Conservation (phyloP, 176 grass and related monocot species). For the Pontederia crassipes region DNA sequence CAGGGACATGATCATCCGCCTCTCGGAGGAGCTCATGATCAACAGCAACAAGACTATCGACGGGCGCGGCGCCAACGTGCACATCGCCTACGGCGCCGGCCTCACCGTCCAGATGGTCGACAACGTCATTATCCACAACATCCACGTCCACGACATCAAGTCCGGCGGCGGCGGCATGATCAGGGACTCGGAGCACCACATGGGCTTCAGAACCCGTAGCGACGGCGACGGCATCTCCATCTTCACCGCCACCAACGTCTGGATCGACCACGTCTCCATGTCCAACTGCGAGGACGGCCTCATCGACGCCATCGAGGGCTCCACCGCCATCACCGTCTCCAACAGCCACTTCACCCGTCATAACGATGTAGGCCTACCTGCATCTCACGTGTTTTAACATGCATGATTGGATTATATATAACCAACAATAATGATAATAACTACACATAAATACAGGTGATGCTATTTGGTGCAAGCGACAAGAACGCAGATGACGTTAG, state of each 20-base stretch:
- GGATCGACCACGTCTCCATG: conserved; percentile 68
- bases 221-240: conserved; percentile 9
- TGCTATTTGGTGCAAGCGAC: conserved; percentile 81
- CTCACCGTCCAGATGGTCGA: conserved; percentile 1
- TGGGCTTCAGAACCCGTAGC: background rate
- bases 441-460: conserved; percentile 22
- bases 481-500: conserved; percentile 18
- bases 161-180: background rate
- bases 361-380: conserved; percentile 30
- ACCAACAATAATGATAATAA: background rate
- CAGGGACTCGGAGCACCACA: conserved; percentile 5
- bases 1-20: conserved; percentile 46
- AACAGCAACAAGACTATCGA: conserved; percentile 77
- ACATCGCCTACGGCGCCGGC: conserved; percentile 42
- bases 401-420: no score
- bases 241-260: conserved; percentile 2
- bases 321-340: conserved; percentile 73
- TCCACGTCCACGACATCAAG: conserved; percentile 15
- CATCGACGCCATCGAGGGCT: conserved; percentile 53
- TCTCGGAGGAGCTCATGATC: conserved; percentile 57
- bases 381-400: background rate
- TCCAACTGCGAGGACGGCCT: conserved; percentile 53
- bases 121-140: conserved; percentile 13
- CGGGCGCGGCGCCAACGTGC: conserved; percentile 64
- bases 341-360: conserved; percentile 74